Base-by-base conservation (phyloP, 306 rosid genomes). In the Benincasa hispida region DNA sequence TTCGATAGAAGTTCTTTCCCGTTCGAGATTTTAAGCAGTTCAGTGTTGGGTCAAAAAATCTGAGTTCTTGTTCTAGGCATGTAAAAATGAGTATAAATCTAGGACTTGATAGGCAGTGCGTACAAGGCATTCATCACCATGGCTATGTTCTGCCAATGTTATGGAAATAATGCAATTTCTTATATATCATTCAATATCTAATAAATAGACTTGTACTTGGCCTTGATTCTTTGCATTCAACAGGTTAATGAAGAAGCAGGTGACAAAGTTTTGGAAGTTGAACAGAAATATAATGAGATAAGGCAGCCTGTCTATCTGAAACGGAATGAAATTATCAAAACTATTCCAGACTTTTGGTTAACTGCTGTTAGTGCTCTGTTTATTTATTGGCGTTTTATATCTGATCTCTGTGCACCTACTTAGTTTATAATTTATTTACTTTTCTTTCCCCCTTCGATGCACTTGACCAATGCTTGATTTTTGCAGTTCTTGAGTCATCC, bases 401-500 rank as follows among this genome's bases (percentile, higher is more conserved):
- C 13, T 42, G 17, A 58, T 56, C 6, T 57, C 75, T 69, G 9
- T 17, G 73, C 45, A 41, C 54, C 68, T 45, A 42, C 51, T 27
- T 22, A 19, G 50, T n/a, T 25, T 42, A 54, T 37, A 15, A 58
- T 12, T 21, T 50, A 18, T 77, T 28, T 47, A 42, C 80, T 8
- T 5, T n/a, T n/a, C 9, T 10, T 32, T 25, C 10, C 55, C 55
- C 55, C 41, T 42, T 57, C 25, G 53, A 28, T 76, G 69, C 18
- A 0, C 68, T 69, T 74, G 75, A 86, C 72, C 39, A 25, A 30
- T 79, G 76, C 59, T 14, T 55, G 80, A 21, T 53, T 74, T 54
- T 39, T 76, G 86, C 96, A 93, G 98, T 84, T 93, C 86, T 80
- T 91, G 86, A 88, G 97, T 84, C 97, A 93, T 83, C 98, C 98